Evolutionary conservation across 345 rosid genomes (phyloP).

Genomic region (Raphanus raphanistrum): DNA sequence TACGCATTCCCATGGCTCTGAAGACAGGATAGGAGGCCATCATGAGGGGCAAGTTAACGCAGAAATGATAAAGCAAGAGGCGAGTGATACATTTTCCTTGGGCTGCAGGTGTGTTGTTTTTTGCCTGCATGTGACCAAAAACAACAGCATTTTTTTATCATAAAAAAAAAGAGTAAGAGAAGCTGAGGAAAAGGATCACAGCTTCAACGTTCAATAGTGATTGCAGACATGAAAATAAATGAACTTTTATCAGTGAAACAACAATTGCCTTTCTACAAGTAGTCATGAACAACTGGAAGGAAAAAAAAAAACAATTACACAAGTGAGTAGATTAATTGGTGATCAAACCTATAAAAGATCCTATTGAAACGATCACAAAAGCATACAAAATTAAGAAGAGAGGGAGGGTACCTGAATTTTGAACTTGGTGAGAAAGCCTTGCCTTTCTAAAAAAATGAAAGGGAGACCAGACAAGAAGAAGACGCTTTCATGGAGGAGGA

Average conservation of each 20-base stretch:
- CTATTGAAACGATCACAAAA: not conserved
- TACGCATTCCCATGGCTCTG: slow-evolving; percentile 90
- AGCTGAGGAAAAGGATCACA: not conserved
- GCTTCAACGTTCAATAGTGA: no score
- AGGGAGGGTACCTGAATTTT: slow-evolving; percentile 76
- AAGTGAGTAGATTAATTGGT: not conserved
- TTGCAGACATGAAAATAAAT: no score
- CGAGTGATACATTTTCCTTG: slow-evolving; percentile 91
- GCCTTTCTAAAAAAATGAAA: slow-evolving; percentile 82
- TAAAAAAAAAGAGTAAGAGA: not conserved
- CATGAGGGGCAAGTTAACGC: slow-evolving; percentile 93
- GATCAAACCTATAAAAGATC: not conserved
- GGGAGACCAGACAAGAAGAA: slow-evolving; percentile 97
- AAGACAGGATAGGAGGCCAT: slow-evolving; percentile 88
- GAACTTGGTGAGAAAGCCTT: slow-evolving; percentile 82
- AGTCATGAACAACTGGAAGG: not conserved
- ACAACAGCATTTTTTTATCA: not conserved
- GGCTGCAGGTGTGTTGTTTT: slow-evolving; percentile 83
- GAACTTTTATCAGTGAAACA: not conserved
- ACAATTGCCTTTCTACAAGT: not conserved
- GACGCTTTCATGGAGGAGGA: slow-evolving; percentile 88
- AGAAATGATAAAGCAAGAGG: slow-evolving; percentile 75
- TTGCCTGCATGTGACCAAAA: slow-evolving; percentile 56
- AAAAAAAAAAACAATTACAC: not conserved
- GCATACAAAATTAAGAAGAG: not conserved